Evolutionary conservation across 805 yeast species (phyloP), one percentile per base, ranked within the genome.

Genomic region (Torulaspora maleeae): DNA sequence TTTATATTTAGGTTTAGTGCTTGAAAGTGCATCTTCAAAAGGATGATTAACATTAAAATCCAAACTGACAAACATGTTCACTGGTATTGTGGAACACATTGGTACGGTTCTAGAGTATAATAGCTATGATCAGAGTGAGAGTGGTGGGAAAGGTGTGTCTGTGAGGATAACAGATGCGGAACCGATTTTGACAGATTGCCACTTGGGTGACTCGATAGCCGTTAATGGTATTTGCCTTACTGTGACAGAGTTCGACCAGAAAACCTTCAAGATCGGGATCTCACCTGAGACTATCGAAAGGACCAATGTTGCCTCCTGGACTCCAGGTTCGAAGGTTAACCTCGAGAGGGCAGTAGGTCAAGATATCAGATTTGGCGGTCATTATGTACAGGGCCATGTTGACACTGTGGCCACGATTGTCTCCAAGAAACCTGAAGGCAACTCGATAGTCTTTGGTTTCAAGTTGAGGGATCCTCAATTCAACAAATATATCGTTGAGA

Each of bases 341-440:
- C 71, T 91, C 50, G 99, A 93, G 65, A 74, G 99, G 48, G 99
- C 99, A 0, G 88, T 93, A 27, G 73, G 71, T 3, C 64, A 58
- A 39, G 87, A 86, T 43, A 86, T 81, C 5, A 73, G 99, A 51
- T 79, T 90, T 58, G 99, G 99, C 19, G 99, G 99, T 0, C 99
- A 93, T 66, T 79, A 91, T 52, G 99, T 93, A 2, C 99, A 93
- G 59, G 99, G 99, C 5, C 99, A 93, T 69, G 88, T 93, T 24
- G 99, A 93, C 63, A 86, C 96, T 0, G 75, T 83, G 28, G 96
- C 96, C 2, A 65, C 63, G 28, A 83, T 91, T 32, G 73, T 75
- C 1, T 63, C 67, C 0, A 73, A 67, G 22, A 66, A 53, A 8
- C 68, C 76, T 1, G 97, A 90, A 59, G 84, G 67, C n/a, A 86